Conservation (phyloP, 441 rosid species). For the Corymbia calophylla region DNA sequence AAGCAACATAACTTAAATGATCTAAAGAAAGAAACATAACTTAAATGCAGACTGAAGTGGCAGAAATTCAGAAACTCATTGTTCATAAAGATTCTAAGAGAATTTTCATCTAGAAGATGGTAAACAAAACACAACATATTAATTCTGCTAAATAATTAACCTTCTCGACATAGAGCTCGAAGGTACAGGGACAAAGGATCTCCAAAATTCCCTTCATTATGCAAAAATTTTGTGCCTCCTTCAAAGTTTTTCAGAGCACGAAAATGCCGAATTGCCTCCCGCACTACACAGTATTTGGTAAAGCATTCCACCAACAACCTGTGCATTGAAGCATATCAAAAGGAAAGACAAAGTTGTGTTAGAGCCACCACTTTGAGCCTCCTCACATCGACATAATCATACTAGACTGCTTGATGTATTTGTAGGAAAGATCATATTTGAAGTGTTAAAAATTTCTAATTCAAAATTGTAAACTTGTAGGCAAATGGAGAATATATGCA, state of each 20-base stretch:
- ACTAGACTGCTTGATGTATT: background rate
- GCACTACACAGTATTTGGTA: slow-evolving; percentile 75
- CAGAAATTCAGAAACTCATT: background rate
- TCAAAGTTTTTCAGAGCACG: slow-evolving; percentile 77
- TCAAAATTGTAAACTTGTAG: background rate
- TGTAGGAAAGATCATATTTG: background rate
- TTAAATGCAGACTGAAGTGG: background rate
- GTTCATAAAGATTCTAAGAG: background rate
- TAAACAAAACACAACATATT: background rate
- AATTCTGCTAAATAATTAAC: slow-evolving; percentile 22
- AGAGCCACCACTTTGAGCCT: background rate
- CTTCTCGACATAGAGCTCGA: slow-evolving; percentile 95
- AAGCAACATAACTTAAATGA: background rate
- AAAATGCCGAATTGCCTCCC: slow-evolving; percentile 95
- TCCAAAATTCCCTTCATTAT: slow-evolving; percentile 71
- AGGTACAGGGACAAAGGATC: slow-evolving; percentile 97
- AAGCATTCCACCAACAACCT: slow-evolving; percentile 97
- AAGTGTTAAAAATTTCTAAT: background rate
- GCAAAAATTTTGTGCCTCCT: slow-evolving; percentile 70
- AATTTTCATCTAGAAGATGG: background rate
- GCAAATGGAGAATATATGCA: background rate
- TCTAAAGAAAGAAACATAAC: background rate
- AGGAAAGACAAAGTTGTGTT: background rate
- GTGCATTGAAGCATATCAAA: slow-evolving; percentile 12
- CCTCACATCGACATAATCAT: background rate